These are phyloP conservation scores for Saccharomycopsis guyanensis DNA, from an alignment of 805 yeast species.

Conservation along the genomic window DNA sequence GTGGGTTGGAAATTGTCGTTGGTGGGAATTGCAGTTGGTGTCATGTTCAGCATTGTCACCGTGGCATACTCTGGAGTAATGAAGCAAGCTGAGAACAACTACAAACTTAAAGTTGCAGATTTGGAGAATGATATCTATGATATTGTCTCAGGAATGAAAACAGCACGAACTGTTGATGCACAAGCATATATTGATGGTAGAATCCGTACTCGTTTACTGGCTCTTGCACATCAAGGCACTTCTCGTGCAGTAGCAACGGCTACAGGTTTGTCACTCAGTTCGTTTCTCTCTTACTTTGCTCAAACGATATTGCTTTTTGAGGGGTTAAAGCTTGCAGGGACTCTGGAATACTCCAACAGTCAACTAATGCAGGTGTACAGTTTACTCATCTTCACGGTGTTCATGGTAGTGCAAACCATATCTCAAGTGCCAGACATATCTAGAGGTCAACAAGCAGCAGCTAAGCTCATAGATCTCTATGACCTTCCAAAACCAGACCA, in stretches of 20 bases:
- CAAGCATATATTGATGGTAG: conserved; percentile 38
- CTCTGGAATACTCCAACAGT: conserved; percentile 41
- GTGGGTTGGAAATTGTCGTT: conserved; percentile 83
- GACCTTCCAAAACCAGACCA: too few relatives aligned
- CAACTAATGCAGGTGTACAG: conserved; percentile 64
- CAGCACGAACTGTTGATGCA: conserved; percentile 53
- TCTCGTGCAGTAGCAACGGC: conserved; percentile 57
- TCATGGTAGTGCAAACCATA: conserved; percentile 52
- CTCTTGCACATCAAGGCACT: conserved; percentile 34
- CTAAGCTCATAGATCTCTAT: conserved; percentile 30
- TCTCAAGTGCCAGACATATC: conserved; percentile 70
- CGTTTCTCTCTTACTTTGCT: conserved; percentile 46
- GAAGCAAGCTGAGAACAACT: conserved; percentile 48
- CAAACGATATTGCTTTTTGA: conserved; percentile 72
- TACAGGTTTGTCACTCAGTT: conserved; percentile 53
- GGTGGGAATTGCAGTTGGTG: conserved; percentile 72
- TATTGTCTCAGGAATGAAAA: conserved; percentile 48
- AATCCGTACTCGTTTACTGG: conserved; percentile 28
- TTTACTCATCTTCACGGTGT: conserved; percentile 63
- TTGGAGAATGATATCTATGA: conserved; percentile 49
- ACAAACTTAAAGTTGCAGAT: conserved; percentile 47
- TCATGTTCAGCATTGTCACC: conserved; percentile 49
- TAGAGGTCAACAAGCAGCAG: conserved; percentile 71
- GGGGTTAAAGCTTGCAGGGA: conserved; percentile 66
- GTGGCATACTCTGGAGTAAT: conserved; percentile 43